phyloP scores from a whole-genome alignment of 2,329 filamentous ascomycete genomes.

The Neonectria magnoliae region DNA sequence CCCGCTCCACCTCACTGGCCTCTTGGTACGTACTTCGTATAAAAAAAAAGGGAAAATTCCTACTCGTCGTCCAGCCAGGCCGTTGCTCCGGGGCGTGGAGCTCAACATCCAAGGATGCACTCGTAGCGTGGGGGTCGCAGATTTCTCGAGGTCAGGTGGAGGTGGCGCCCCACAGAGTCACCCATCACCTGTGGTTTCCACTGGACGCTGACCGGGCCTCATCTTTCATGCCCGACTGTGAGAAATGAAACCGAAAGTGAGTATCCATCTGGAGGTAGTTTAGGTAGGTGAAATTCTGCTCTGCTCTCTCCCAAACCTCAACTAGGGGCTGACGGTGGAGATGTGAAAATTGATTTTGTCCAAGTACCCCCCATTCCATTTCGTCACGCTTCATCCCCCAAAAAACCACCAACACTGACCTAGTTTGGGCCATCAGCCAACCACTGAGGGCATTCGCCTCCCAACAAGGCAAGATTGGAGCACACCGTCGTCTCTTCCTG shows the following conservation, averaged over 20 bases:
- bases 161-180: slow-evolving; percentile 20
- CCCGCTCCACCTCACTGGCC: slow-evolving; percentile 10
- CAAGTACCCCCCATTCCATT: not conserved
- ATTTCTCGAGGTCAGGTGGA: slow-evolving; percentile 25
- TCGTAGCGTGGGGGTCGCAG: slow-evolving; percentile 18
- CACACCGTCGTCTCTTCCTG: slow-evolving; percentile 23
- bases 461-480: slow-evolving; percentile 12
- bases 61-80: slow-evolving; percentile 6
- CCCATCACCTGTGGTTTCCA: slow-evolving; percentile 10
- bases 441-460: slow-evolving; percentile 17
- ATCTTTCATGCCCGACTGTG: not conserved
- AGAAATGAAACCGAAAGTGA: slow-evolving; percentile 9
- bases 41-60: slow-evolving; percentile 12
- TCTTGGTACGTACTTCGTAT: not conserved
- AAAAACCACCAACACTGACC: not conserved
- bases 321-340: not conserved
- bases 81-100: slow-evolving; percentile 6
- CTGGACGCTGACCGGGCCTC: slow-evolving; percentile 13
- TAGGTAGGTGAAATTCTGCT: not conserved
- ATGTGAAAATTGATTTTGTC: not conserved
- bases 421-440: slow-evolving; percentile 5
- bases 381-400: not conserved
- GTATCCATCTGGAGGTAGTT: too few relatives aligned
- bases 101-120: slow-evolving; percentile 1
- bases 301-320: not conserved